Conservation (phyloP, 352 stramenopile species). For the Phytophthora ramorum region DNA sequence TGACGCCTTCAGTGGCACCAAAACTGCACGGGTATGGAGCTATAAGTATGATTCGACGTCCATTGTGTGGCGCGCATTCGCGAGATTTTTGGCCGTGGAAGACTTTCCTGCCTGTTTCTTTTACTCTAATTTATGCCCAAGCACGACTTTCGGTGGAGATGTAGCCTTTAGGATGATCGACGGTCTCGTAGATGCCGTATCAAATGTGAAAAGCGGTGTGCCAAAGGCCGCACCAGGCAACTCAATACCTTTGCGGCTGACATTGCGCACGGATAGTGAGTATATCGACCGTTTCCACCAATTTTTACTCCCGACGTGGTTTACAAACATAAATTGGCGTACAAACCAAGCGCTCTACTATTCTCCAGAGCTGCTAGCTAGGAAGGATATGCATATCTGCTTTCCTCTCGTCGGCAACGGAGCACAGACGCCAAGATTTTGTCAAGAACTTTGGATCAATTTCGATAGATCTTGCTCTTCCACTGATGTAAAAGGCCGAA, state of each 20-base stretch:
- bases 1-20: constrained; percentile 5
- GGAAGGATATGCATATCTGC: constrained; percentile 11
- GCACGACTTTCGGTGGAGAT: constrained; percentile 1
- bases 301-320: constrained; percentile 35
- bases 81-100: constrained; percentile 11
- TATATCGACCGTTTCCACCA: constrained; percentile 48
- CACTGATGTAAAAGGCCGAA: not conserved
- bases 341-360: constrained; percentile 40
- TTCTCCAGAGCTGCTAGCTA: constrained; percentile 12
- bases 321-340: constrained; percentile 28
- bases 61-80: constrained; percentile 32
- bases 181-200: constrained; percentile 6
- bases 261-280: constrained; percentile 20
- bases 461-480: constrained; percentile 11
- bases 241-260: not conserved
- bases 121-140: constrained; percentile 17
- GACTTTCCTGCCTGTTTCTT: constrained; percentile 35
- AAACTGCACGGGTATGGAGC: constrained; percentile 29
- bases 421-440: constrained; percentile 8
- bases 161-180: constrained; percentile 37
- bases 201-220: constrained; percentile 5
- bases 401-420: constrained; percentile 3
- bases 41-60: constrained; percentile 50
- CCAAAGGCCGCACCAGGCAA: not conserved
- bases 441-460: constrained; percentile 26